Evolutionary conservation across 352 stramenopile genomes (phyloP).

Genomic region (Globisporangium lucens): DNA sequence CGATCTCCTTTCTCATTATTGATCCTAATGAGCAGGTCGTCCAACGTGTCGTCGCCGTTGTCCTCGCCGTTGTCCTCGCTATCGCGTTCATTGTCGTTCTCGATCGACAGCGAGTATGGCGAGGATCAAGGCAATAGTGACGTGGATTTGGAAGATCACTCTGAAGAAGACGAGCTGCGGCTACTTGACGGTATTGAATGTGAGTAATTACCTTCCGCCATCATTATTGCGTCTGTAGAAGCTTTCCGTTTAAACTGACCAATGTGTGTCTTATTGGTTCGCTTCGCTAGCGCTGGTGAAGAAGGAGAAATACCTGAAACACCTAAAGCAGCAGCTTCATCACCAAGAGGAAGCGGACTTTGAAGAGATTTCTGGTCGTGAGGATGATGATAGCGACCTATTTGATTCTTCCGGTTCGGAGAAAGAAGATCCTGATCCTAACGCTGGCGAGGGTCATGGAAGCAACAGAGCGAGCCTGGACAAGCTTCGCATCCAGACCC

Average conservation of each 20-base stretch:
- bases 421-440: not conserved
- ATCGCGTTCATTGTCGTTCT: not conserved
- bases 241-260: not conserved
- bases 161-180: not conserved
- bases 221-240: not conserved
- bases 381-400: not conserved
- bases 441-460: not conserved
- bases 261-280: not conserved
- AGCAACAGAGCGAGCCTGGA: not conserved
- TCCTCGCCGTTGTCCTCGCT: not conserved
- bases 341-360: not conserved
- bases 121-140: not conserved
- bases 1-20: too few species aligned
- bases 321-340: slow-evolving; percentile 10
- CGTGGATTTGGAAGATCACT: not conserved
- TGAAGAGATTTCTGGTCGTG: not conserved
- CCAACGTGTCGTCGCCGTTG: not conserved
- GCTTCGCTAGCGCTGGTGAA: slow-evolving; percentile 20
- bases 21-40: not conserved
- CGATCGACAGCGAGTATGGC: not conserved
- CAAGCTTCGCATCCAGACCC: not conserved
- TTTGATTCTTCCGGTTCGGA: not conserved
- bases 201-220: not conserved
- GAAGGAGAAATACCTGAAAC: slow-evolving; percentile 30
- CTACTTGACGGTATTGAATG: not conserved